Evolutionary conservation across 139 green algal species (phyloP).

Genomic region (Volvox reticuliferus): DNA sequence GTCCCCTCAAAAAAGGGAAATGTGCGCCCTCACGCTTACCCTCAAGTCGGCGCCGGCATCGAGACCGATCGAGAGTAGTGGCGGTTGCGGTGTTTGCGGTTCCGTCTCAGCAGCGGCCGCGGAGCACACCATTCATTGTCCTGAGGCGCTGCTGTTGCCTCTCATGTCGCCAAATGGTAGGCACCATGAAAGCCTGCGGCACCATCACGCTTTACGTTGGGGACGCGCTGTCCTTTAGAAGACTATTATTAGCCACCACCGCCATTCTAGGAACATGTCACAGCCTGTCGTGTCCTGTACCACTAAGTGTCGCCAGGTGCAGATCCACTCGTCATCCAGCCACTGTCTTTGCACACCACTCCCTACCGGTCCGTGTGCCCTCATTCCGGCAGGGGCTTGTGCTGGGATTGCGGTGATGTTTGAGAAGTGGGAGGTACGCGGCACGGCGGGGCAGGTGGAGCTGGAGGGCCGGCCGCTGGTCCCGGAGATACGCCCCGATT

Average conservation of each 20-base stretch:
- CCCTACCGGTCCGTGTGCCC: not conserved
- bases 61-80: not conserved
- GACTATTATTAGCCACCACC: too few relatives aligned
- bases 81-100: not conserved
- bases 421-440: constrained; percentile 38
- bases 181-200: not conserved
- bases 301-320: too few relatives aligned
- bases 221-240: too few relatives aligned
- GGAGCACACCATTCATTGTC: not conserved
- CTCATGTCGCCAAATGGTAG: constrained; percentile 41
- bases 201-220: too few relatives aligned
- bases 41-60: not conserved
- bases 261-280: too few relatives aligned
- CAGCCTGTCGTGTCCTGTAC: too few relatives aligned
- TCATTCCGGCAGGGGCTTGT: not conserved
- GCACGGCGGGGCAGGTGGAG: not conserved
- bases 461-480: constrained; percentile 38
- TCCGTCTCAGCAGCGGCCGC: too few relatives aligned
- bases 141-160: constrained; percentile 21
- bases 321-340: too few relatives aligned
- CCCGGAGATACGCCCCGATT: constrained; percentile 5
- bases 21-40: not conserved
- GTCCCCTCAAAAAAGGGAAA: not conserved
- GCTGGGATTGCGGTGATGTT: constrained; percentile 26
- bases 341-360: too few relatives aligned